Percentiles rank a stretch among this genome's conserved stretches.
phyloP scores from a whole-genome alignment of 1,139 yeast species.

The Yamadazyma epiphylla region DNA sequence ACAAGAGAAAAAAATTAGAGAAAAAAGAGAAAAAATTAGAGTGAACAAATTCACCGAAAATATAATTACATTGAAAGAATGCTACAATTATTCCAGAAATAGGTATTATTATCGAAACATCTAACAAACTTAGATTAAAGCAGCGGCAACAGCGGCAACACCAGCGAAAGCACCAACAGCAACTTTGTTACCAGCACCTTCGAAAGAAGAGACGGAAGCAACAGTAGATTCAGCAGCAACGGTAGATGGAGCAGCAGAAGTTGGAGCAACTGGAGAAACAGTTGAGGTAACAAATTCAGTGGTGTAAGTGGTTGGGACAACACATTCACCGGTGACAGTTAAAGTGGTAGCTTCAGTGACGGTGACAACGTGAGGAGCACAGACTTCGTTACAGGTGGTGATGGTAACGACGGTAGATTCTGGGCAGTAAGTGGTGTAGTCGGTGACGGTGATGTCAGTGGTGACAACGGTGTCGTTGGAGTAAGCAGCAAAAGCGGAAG shows the following conservation, averaged over 20 bases:
- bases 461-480: constrained; percentile 33
- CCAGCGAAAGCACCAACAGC: constrained; percentile 15
- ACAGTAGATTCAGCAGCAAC: constrained; percentile 8
- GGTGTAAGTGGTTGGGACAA: constrained; percentile 42
- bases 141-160: constrained; percentile 16
- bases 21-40: too few relatives aligned
- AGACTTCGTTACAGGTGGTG: constrained; percentile 22
- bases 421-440: constrained; percentile 46
- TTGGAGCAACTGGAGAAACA: constrained; percentile 8
- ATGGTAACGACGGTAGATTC: constrained; percentile 39
- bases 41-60: too few relatives aligned
- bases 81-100: too few relatives aligned
- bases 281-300: constrained; percentile 8
- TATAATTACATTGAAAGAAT: too few relatives aligned
- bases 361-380: constrained; percentile 28
- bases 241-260: constrained; percentile 4
- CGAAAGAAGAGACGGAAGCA: constrained; percentile 13
- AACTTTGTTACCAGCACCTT: constrained; percentile 13
- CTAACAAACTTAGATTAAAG: constrained; percentile 11
- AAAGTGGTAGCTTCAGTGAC: constrained; percentile 44
- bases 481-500: constrained; percentile 33
- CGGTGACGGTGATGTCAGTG: constrained; percentile 39
- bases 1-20: too few relatives aligned
- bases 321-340: constrained; percentile 44
- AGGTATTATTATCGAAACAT: too few relatives aligned